Base-by-base conservation (phyloP, 495 filamentous ascomycete genomes). In the Hypoxylon crocopeplum region DNA sequence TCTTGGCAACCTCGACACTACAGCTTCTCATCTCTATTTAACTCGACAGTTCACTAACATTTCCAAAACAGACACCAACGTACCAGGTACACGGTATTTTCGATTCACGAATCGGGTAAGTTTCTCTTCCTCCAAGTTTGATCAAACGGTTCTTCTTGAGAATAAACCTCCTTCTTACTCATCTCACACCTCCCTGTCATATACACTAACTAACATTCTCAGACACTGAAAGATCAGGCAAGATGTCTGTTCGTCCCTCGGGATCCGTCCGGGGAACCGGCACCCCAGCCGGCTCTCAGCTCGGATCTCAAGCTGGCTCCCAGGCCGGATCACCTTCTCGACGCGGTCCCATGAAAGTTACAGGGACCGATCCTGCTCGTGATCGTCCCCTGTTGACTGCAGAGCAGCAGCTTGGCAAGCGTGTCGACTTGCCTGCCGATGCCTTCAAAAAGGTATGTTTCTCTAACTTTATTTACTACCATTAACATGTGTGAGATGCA, bases 381-480 rank as follows among this genome's bases (percentile, higher is more conserved):
- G 62, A 56, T 7, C 54, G 60, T 3, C 54, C 24, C 7, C 6
- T 36, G 6, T n/a, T 67, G 1, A 51, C 56, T 2, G 29, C 48
- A 7, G 53, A 52, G 5, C 3, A 70, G 16, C 4, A 58, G 0
- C 41, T 74, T 42, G 73, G 70, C 50, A 78, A 70, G 47, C 76
- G 76, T 16, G 51, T 74, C 45, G 78, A 81, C 29, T 49, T 79
- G 12, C 75, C 76, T 13, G 67, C 77, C 1, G 78, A 81, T 44
- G 78, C 78, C 0, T 81, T 72, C 55, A 20, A 68, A 19, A 47
- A 33, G 21, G 75, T 72, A 33, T 48, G 64, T 41, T 22, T 44
- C 20, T 13, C 30, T 36, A 12, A 16, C 13, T n/a, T 13, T 8
- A 2, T 17, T 12, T 7, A 17, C 2, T 12, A 3, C 10, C 5